Evolutionary conservation across 2,329 filamentous ascomycete genomes (phyloP), one percentile per base, ranked within the genome.

Genomic region (Penicillium sp.): DNA sequence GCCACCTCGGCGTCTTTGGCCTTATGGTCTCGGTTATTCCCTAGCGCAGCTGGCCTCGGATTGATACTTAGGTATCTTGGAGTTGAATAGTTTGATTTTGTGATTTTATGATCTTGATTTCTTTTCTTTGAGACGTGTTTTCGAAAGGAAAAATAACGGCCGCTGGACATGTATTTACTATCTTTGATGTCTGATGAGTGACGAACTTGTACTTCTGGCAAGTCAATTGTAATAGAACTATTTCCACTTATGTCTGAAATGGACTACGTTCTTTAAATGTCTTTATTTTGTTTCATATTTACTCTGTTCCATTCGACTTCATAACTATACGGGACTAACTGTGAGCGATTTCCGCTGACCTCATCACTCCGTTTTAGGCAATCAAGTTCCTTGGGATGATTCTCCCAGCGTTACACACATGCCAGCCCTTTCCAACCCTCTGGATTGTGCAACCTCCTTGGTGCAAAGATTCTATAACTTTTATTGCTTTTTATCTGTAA

Each of bases 131-230:
- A 53, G 49, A 42, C 42, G 47, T 46, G 58, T 45, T 33, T 45
- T 29, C 14, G n/a, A 31, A 42, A 42, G 45, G 33, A 27, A 42
- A 50, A 45, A 42, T 45, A 51, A 43, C 31, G 57, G 57, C 56
- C 49, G 53, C 50, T 58, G 54, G 41, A 55, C 56, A 49, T 65
- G 61, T 66, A 64, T 66, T 58, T 67, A 64, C 44, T 60, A 65
- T 62, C 53, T 56, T 62, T 68, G 64, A 68, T 63, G 65, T 57
- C 61, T 67, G 60, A 68, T 63, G 66, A 68, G 53, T 67, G 54
- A 68, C 23, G 46, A 49, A 26, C 55, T 56, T 61, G 59, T 63
- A 63, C 54, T 65, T 62, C 57, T 64, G 57, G 51, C 59, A 59
- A 58, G 57, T 45, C 58, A 57, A 37, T 48, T 65, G 55, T 64